Base-by-base conservation (phyloP, 2,329 filamentous ascomycete species). In the Aspergillus aculeatus region DNA sequence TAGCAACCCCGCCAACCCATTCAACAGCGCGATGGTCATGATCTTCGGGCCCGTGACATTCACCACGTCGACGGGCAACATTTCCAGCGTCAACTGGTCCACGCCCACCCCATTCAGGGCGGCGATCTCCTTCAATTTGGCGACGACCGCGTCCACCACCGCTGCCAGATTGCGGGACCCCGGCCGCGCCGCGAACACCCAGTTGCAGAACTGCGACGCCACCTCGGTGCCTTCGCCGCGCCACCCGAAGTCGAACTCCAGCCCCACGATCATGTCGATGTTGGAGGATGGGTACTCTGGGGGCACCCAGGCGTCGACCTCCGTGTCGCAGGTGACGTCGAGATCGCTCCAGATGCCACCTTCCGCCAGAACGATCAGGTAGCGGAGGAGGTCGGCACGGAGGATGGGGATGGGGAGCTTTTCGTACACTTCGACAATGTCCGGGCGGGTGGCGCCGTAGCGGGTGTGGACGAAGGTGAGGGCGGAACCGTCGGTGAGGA, bases 321-420 rank as follows among this genome's bases (percentile, higher is more conserved):
- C 41, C 6, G 64, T 29, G 63, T 68, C 55, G 58, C 73, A 77
- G 3, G 62, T 63, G 5, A 76, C 70, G 58, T 80, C 77, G 9
- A 79, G 64, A 48, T 80, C 78, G 26, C 68, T 75, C 72, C 74
- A 80, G n/a, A 78, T 68, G 1, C 78, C 78, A 1, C 78, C 78
- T 51, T 79, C 66, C 4, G 72, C 66, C 51, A 72, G 74, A 0
- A 80, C 62, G n/a, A 80, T 67, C 5, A 80, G 62, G 51, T 80
- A 78, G 5, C 77, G 74, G 5, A 80, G 67, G n/a, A 80, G 68
- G 60, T 80, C 78, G 4, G 77, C 78, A 57, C 73, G 72, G 21
- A 79, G 63, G 38, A 79, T 79, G 0, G 75, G 72, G 10, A 78
- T 67, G 2, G 66, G 60, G n/a, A 80, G 63, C 0, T 63, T 60